phyloP scores from a whole-genome alignment of 768 basidiomycete species.

The Mycena maculata region DNA sequence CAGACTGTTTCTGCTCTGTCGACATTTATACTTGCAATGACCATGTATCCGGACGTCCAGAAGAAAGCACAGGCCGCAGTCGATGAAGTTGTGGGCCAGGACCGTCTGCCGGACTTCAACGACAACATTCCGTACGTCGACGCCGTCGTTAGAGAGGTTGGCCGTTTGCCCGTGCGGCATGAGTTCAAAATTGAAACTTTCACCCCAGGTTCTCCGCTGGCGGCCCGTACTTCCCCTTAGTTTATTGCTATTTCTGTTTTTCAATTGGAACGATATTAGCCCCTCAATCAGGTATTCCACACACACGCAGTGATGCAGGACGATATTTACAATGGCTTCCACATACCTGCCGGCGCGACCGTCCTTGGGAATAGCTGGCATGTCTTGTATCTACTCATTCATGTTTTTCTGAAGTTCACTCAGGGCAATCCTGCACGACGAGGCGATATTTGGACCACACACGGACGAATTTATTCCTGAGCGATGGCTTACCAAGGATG shows the following conservation, averaged over 20 bases:
- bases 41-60: constrained; percentile 39
- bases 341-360: not conserved
- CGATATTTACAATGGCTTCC: not conserved
- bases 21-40: constrained; percentile 41
- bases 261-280: not conserved
- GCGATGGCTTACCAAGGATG: not conserved
- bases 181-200: no score
- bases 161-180: no score
- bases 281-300: not conserved
- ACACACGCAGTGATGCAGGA: constrained; percentile 15
- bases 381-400: not conserved
- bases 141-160: constrained; percentile 40
- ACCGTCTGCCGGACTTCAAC: constrained; percentile 40
- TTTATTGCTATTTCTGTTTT: not conserved
- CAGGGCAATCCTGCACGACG: not conserved
- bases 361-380: not conserved
- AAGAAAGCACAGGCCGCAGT: constrained; percentile 42
- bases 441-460: not conserved
- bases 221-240: constrained; percentile 34
- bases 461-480: not conserved
- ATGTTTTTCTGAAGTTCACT: not conserved
- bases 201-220: constrained; percentile 40
- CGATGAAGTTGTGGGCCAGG: constrained; percentile 37
- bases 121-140: constrained; percentile 42
- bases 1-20: constrained; percentile 27